phyloP scores from a whole-genome alignment of 1,139 yeast species.

The Zhuliangozyma parablackwelliae region DNA sequence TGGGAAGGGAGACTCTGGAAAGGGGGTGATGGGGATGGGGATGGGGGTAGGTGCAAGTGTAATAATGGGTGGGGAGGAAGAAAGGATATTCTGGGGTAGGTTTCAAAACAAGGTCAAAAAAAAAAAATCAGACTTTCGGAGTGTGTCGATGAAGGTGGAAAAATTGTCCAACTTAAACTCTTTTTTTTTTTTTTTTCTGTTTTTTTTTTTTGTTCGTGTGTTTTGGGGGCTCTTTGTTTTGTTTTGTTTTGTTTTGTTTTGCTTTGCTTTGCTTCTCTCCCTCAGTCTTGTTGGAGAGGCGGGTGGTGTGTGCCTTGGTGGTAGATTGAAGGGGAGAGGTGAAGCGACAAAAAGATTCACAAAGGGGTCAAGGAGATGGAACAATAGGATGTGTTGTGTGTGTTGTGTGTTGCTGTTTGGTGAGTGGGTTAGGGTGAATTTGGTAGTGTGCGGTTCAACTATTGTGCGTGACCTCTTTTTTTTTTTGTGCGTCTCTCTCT shows the following conservation, averaged over 20 bases:
- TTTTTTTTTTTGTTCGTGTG: too few species aligned
- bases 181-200: not conserved
- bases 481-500: too few species aligned
- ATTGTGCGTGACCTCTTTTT: too few species aligned
- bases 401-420: too few species aligned
- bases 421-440: too few species aligned
- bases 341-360: too few species aligned
- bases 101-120: not conserved
- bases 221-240: not conserved
- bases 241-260: conserved; percentile 1
- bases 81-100: too few species aligned
- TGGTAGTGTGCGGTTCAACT: too few species aligned
- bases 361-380: too few species aligned
- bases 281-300: not conserved
- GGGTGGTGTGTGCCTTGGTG: not conserved
- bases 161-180: not conserved
- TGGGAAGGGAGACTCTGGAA: not conserved
- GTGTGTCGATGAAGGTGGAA: too few species aligned
- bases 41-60: not conserved
- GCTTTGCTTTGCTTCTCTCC: not conserved
- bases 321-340: not conserved
- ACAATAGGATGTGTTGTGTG: not conserved
- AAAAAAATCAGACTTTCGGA: not conserved
- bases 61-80: not conserved
- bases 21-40: not conserved